Conservation (phyloP, 1,139 yeast species). For the Suhomyces panamericanus region DNA sequence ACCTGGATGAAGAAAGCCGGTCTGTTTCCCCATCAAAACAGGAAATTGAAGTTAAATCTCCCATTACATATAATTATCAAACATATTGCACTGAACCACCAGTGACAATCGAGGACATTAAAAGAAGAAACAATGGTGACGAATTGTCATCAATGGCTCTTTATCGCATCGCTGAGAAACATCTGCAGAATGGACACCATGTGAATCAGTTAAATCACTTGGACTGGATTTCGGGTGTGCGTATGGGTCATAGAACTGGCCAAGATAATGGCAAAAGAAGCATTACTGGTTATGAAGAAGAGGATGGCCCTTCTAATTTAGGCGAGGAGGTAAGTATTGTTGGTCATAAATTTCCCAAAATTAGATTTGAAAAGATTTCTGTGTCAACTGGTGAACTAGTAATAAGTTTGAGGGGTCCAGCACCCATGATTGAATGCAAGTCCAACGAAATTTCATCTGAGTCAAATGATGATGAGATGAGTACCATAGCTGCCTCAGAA, state of each 20-base stretch:
- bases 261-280: constrained; percentile 24
- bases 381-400: constrained; percentile 82
- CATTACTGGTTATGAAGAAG: constrained; percentile 26
- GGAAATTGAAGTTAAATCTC: constrained; percentile 5
- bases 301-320: constrained; percentile 62
- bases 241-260: constrained; percentile 62
- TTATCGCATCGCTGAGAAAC: constrained; percentile 36
- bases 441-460: constrained; percentile 5
- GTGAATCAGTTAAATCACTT: constrained; percentile 60
- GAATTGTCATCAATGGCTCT: constrained; percentile 37
- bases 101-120: constrained; percentile 34
- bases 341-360: constrained; percentile 87
- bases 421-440: constrained; percentile 32
- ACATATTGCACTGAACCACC: constrained; percentile 45
- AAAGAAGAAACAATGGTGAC: constrained; percentile 37
- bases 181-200: constrained; percentile 25
- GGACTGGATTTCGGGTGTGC: constrained; percentile 92
- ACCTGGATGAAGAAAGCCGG: constrained; percentile 21
- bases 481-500: background rate
- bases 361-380: constrained; percentile 81
- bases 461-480: constrained; percentile 5
- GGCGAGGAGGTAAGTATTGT: constrained; percentile 91
- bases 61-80: constrained; percentile 25
- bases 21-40: background rate
- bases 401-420: constrained; percentile 78